These are phyloP conservation scores for Diatrype stigma DNA, from an alignment of 2,329 filamentous ascomycete species.

Conservation along the genomic window DNA sequence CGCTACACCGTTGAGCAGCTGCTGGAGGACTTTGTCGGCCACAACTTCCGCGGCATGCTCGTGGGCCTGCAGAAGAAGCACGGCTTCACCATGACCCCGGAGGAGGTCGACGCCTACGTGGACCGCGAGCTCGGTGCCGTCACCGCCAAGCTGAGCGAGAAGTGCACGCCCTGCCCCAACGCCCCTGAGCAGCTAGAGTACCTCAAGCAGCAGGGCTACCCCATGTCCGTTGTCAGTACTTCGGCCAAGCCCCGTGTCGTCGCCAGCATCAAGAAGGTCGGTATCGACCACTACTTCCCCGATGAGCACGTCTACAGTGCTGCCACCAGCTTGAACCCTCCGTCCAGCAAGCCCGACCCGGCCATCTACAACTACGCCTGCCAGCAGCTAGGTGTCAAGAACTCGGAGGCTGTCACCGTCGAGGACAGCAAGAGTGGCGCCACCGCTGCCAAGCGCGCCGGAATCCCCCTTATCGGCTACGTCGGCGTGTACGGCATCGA, in stretches of 20 bases:
- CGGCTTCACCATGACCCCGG: constrained; percentile 56
- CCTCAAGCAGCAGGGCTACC: constrained; percentile 55
- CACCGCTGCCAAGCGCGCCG: constrained; percentile 63
- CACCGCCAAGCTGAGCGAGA: constrained; percentile 61
- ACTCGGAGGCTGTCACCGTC: constrained; percentile 62
- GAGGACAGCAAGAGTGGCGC: constrained; percentile 73
- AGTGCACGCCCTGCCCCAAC: constrained; percentile 57
- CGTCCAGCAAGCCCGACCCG: constrained; percentile 73
- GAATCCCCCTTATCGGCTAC: constrained; percentile 69
- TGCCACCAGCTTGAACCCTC: constrained; percentile 60
- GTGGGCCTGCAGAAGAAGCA: constrained; percentile 63
- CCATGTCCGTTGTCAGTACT: constrained; percentile 66
- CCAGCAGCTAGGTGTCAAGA: constrained; percentile 59
- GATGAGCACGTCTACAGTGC: constrained; percentile 66
- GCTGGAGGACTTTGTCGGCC: constrained; percentile 69
- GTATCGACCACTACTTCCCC: constrained; percentile 65
- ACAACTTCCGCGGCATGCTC: constrained; percentile 78
- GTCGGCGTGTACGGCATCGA: constrained; percentile 52
- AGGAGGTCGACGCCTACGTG: constrained; percentile 63
- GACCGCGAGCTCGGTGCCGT: constrained; percentile 65
- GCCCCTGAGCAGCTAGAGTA: constrained; percentile 56
- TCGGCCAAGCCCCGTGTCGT: constrained; percentile 65
- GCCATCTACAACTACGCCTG: constrained; percentile 69
- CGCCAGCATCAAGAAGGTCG: constrained; percentile 64
- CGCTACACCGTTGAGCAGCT: constrained; percentile 67